Conservation (phyloP, 371 early-diverging fungal species). For the Mucor indicus region DNA sequence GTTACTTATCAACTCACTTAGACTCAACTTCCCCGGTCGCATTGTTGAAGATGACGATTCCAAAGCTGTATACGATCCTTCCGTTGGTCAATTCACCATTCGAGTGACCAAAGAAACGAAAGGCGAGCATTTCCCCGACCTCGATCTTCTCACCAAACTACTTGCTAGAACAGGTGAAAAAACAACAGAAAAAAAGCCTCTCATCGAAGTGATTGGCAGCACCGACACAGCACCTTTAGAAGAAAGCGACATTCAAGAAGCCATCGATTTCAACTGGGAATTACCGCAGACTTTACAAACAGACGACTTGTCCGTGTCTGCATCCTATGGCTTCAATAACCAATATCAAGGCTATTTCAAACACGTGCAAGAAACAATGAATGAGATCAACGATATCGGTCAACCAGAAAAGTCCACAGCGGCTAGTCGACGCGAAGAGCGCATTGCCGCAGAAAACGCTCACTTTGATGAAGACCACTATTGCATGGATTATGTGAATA, state of each 20-base stretch:
- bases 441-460: conserved; percentile 68
- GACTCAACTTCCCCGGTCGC: conserved; percentile 80
- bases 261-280: conserved; percentile 83
- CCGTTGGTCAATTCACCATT: conserved; percentile 71
- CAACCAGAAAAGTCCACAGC: conserved; percentile 72
- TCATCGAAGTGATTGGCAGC: conserved; percentile 68
- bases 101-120: conserved; percentile 73
- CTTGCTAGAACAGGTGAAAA: conserved; percentile 66
- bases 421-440: conserved; percentile 57
- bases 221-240: conserved; percentile 14
- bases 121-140: conserved; percentile 81
- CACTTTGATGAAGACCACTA: conserved; percentile 93
- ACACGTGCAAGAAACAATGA: conserved; percentile 76
- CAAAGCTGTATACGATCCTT: conserved; percentile 78
- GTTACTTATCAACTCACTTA: conserved; percentile 29
- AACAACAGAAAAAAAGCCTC: conserved; percentile 35
- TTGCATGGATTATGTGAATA: conserved; percentile 68
- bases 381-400: conserved; percentile 79
- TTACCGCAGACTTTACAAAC: conserved; percentile 66
- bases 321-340: conserved; percentile 83
- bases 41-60: conserved; percentile 87
- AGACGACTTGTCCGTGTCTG: conserved; percentile 23
- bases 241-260: conserved; percentile 24
- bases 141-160: conserved; percentile 83
- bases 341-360: conserved; percentile 77